Conservation (phyloP, 139 green algal genomes). For the Spirogloea muscicola region DNA sequence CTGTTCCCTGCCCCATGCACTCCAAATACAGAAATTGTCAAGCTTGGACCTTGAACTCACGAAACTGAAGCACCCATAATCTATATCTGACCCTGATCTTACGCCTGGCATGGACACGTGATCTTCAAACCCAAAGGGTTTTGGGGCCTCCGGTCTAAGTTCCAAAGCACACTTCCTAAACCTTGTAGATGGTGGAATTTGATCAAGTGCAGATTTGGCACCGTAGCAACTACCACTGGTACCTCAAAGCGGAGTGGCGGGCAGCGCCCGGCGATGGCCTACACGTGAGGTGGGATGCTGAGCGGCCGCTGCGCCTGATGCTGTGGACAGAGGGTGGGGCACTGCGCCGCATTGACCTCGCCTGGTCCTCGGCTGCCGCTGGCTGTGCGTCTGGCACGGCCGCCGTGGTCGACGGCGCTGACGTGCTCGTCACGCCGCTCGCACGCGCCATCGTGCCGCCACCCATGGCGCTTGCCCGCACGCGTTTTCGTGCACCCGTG, state of each 20-base stretch:
- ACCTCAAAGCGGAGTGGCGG: slow-evolving; percentile 75
- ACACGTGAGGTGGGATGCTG: slow-evolving; percentile 60
- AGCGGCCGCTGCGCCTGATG: slow-evolving; percentile 48
- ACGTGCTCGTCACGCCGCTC: slow-evolving; percentile 76
- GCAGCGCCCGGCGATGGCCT: slow-evolving; percentile 6
- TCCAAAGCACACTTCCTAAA: too few species aligned
- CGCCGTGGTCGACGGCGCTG: slow-evolving; percentile 76
- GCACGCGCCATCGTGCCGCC: slow-evolving; percentile 66
- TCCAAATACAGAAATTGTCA: too few species aligned
- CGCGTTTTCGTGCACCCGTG: slow-evolving; percentile 48
- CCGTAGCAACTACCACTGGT: slow-evolving; percentile 94
- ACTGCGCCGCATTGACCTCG: slow-evolving; percentile 11
- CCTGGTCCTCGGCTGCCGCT: slow-evolving; percentile 33
- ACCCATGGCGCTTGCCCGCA: slow-evolving; percentile 66
- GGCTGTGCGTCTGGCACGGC: slow-evolving; percentile 63
- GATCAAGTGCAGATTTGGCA: slow-evolving; percentile 91
- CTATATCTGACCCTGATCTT: too few species aligned
- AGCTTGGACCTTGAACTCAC: too few species aligned
- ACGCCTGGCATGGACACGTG: too few species aligned
- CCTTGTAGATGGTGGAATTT: too few species aligned
- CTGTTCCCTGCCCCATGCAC: too few species aligned
- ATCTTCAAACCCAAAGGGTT: too few species aligned
- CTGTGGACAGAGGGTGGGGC: slow-evolving; percentile 32
- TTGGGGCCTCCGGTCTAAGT: too few species aligned
- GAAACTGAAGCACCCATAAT: too few species aligned